These are phyloP conservation scores for Capsella bursapastoris DNA, from an alignment of 345 rosid species.

Conservation along the genomic window DNA sequence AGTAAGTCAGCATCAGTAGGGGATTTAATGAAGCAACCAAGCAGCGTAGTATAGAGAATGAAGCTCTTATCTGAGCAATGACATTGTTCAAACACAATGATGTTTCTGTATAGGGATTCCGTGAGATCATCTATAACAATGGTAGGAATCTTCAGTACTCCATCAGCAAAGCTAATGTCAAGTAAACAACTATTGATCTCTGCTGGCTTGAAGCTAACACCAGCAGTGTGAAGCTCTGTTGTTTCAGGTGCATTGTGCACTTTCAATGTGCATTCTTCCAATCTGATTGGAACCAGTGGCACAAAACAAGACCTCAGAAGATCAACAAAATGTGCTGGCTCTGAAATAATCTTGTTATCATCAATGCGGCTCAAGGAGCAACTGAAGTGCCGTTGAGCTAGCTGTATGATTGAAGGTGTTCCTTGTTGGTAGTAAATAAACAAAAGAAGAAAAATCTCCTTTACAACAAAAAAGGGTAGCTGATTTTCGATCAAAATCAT, in stretches of 20 bases:
- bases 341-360: conserved; percentile 12
- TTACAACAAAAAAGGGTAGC: conserved; percentile 26
- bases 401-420: conserved; percentile 40
- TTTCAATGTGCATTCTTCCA: not conserved
- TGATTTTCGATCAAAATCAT: conserved; percentile 37
- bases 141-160: conserved; percentile 28
- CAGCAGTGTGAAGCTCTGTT: conserved; percentile 48
- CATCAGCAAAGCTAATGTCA: conserved; percentile 38
- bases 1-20: conserved; percentile 37
- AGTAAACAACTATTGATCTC: conserved; percentile 27
- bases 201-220: conserved; percentile 43
- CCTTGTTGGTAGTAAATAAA: conserved; percentile 24
- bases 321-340: conserved; percentile 41
- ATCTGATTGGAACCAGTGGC: conserved; percentile 11
- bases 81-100: conserved; percentile 39
- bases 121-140: conserved; percentile 34
- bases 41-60: conserved; percentile 26
- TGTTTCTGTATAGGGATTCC: conserved; percentile 32
- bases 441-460: conserved; percentile 16
- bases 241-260: conserved; percentile 40
- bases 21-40: conserved; percentile 32
- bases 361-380: conserved; percentile 15
- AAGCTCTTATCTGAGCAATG: conserved; percentile 25
- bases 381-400: conserved; percentile 31
- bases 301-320: conserved; percentile 26